These are phyloP conservation scores for Annulohypoxylon stygium DNA, from an alignment of 495 filamentous ascomycete species.

Conservation along the genomic window DNA sequence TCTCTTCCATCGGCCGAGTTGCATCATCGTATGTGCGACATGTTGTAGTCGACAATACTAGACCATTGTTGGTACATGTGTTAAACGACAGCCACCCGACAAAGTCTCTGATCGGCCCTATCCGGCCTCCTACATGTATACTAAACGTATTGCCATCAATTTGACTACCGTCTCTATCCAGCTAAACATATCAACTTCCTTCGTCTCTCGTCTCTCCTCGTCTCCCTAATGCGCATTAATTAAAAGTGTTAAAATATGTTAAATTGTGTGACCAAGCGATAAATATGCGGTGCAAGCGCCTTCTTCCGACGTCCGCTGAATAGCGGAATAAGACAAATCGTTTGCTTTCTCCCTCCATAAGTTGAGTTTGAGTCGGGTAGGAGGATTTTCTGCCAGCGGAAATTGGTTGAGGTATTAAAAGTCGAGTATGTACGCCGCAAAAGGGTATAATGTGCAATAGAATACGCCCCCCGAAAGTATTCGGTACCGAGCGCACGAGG, in stretches of 20 bases:
- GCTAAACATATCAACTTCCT: slow-evolving; percentile 31
- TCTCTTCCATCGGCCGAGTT: slow-evolving; percentile 19
- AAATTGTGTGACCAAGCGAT: slow-evolving; percentile 4
- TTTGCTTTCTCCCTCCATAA: slow-evolving; percentile 18
- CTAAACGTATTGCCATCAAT: slow-evolving; percentile 24
- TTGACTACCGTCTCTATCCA: slow-evolving; percentile 33
- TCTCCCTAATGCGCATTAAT: slow-evolving; percentile 20
- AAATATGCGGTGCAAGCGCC: slow-evolving; percentile 19
- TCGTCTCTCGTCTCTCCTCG: slow-evolving; percentile 5
- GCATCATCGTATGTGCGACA: slow-evolving; percentile 1
- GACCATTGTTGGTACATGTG: slow-evolving; percentile 14
- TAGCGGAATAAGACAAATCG: slow-evolving; percentile 18
- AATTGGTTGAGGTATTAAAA: slow-evolving; percentile 43
- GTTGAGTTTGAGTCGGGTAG: slow-evolving; percentile 40
- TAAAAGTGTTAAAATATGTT: slow-evolving; percentile 21
- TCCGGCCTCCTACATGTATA: background rate
- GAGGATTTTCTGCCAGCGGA: slow-evolving; percentile 46
- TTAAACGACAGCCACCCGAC: slow-evolving; percentile 16
- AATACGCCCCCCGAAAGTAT: slow-evolving; percentile 32
- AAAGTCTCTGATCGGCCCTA: slow-evolving; percentile 11
- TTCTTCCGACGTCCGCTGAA: slow-evolving; percentile 12
- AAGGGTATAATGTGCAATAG: slow-evolving; percentile 51
- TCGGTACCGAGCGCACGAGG: slow-evolving; percentile 48
- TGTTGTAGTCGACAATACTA: slow-evolving; percentile 11
- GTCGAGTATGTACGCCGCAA: slow-evolving; percentile 46